Conservation (phyloP, 805 yeast species). For the Saturnispora diversa region DNA sequence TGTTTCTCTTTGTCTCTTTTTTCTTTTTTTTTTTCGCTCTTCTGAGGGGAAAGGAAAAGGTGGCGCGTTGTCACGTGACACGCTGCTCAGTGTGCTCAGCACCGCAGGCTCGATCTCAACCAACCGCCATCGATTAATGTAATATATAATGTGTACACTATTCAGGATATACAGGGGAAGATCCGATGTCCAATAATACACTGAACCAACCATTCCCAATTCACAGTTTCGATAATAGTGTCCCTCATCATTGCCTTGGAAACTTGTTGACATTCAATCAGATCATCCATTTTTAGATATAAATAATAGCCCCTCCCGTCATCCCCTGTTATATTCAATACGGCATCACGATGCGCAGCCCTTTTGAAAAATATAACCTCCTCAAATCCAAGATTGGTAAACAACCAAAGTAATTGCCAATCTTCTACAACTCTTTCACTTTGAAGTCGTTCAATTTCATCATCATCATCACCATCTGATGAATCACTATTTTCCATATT, state of each 20-base stretch:
- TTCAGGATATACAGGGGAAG: background rate
- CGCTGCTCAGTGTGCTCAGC: too few relatives aligned
- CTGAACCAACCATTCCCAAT: background rate
- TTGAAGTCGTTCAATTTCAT: background rate
- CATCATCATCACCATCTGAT: constrained; percentile 7
- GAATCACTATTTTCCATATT: constrained; percentile 1
- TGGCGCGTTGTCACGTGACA: too few relatives aligned
- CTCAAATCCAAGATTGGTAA: background rate
- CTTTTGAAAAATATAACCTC: background rate
- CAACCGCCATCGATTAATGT: background rate
- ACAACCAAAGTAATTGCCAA: constrained; percentile 1
- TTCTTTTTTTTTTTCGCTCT: too few relatives aligned
- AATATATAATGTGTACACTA: background rate
- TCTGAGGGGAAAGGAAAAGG: too few relatives aligned
- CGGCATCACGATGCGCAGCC: background rate
- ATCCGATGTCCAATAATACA: background rate
- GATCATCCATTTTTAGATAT: constrained; percentile 1
- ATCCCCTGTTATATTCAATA: background rate
- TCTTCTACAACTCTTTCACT: background rate
- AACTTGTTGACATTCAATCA: background rate
- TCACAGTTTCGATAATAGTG: background rate
- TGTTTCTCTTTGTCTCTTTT: too few relatives aligned
- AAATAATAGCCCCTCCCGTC: too few relatives aligned
- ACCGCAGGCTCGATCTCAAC: too few relatives aligned
- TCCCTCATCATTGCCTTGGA: background rate